Evolutionary conservation across 2,329 filamentous ascomycete species (phyloP).

Genomic region (Dichotomopilus funicola): DNA sequence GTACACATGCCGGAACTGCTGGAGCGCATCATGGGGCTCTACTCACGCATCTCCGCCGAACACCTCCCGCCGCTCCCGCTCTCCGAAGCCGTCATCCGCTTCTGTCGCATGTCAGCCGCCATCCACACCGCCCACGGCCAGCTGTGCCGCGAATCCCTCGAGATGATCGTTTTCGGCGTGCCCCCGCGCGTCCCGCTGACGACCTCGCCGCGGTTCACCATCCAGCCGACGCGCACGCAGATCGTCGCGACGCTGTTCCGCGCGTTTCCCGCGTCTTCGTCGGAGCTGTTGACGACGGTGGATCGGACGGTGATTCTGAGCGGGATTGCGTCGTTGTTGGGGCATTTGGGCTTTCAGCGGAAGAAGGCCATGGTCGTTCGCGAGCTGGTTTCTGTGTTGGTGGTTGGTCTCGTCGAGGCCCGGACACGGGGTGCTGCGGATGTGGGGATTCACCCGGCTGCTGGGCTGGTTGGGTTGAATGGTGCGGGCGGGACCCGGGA

Average conservation of each 20-base stretch:
- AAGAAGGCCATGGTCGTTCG: constrained; percentile 89
- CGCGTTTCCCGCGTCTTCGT: constrained; percentile 61
- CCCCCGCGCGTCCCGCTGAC: constrained; percentile 45
- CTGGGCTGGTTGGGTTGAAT: constrained; percentile 70
- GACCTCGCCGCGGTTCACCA: constrained; percentile 49
- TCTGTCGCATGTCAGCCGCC: constrained; percentile 62
- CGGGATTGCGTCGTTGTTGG: constrained; percentile 81
- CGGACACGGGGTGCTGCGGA: constrained; percentile 92
- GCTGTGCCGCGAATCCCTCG: constrained; percentile 53
- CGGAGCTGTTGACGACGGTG: constrained; percentile 62
- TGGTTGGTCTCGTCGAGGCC: constrained; percentile 81
- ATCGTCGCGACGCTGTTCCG: constrained; percentile 61
- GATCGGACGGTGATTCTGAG: constrained; percentile 76
- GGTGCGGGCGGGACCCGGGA: constrained; percentile 33
- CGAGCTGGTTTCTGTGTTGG: constrained; percentile 75
- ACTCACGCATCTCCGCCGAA: constrained; percentile 64
- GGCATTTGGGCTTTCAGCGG: constrained; percentile 69
- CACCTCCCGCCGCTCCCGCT: constrained; percentile 63
- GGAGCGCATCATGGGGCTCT: constrained; percentile 67
- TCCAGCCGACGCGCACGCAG: constrained; percentile 52
- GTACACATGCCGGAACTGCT: constrained; percentile 63
- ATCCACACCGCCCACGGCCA: constrained; percentile 60
- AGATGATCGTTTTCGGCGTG: constrained; percentile 59
- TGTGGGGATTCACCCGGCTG: constrained; percentile 88
- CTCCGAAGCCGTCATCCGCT: constrained; percentile 67